Evolutionary conservation across 768 basidiomycete genomes (phyloP).

Genomic region (Psilocybe tampanensis): DNA sequence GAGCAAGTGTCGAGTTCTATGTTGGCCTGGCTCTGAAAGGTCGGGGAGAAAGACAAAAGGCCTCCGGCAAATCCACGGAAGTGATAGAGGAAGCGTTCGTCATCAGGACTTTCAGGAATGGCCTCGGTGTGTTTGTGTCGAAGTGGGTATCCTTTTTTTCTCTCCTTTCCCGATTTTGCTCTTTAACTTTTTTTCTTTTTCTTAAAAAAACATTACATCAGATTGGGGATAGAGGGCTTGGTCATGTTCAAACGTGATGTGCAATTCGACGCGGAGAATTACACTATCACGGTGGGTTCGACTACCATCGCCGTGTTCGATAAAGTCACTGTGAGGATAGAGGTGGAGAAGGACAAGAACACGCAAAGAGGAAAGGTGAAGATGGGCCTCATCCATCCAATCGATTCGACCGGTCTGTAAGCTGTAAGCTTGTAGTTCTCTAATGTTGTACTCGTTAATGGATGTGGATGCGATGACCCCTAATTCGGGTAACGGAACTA

Average conservation of each 20-base stretch:
- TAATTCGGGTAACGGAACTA: no score
- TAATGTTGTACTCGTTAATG: no score
- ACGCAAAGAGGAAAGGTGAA: slow-evolving; percentile 90
- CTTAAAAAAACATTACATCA: no score
- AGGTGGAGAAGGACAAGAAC: slow-evolving; percentile 93
- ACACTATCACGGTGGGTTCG: slow-evolving; percentile 69
- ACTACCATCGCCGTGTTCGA: slow-evolving; percentile 88
- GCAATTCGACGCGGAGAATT: slow-evolving; percentile 90
- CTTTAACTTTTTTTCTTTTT: slow-evolving; percentile 2
- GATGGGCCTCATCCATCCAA: slow-evolving; percentile 73
- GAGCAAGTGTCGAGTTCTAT: slow-evolving; percentile 97
- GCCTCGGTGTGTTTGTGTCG: slow-evolving; percentile 93
- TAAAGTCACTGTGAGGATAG: slow-evolving; percentile 87
- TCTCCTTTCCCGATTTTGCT: neutral
- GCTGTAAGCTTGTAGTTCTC: neutral
- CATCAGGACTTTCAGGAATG: slow-evolving; percentile 92
- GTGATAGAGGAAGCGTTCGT: slow-evolving; percentile 89
- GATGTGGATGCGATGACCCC: no score
- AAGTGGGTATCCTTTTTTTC: slow-evolving; percentile 56
- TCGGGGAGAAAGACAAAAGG: slow-evolving; percentile 46
- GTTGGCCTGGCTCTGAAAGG: slow-evolving; percentile 90
- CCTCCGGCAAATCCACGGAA: slow-evolving; percentile 20
- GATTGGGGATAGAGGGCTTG: slow-evolving; percentile 92
- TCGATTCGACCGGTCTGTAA: slow-evolving; percentile 53
- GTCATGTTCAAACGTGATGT: slow-evolving; percentile 92